phyloP scores from a whole-genome alignment of 345 rosid species.

The Euphorbia peplus region DNA sequence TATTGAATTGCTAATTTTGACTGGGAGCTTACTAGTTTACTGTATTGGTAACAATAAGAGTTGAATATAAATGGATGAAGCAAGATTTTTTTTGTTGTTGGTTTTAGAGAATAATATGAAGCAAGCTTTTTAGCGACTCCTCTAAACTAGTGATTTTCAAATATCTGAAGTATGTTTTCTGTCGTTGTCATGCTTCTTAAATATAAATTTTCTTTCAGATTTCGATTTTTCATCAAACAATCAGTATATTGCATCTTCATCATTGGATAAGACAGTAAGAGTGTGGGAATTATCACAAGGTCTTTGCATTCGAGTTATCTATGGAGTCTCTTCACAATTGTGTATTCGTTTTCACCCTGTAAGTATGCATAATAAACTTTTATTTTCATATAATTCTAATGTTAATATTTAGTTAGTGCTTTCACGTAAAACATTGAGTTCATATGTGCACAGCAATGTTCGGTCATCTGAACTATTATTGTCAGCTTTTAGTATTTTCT shows the following conservation, averaged over 20 bases:
- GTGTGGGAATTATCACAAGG: slow-evolving; percentile 95
- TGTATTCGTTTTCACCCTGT: slow-evolving; percentile 97
- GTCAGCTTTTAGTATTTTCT: not conserved
- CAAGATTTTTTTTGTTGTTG: not conserved
- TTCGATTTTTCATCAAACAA: slow-evolving; percentile 98
- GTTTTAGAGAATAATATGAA: not conserved
- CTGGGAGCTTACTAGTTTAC: not conserved
- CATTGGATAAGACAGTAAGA: slow-evolving; percentile 92
- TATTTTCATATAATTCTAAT: slow-evolving; percentile 8
- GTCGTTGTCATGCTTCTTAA: slow-evolving; percentile 23
- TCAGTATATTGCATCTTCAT: slow-evolving; percentile 90
- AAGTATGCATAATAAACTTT: slow-evolving; percentile 36
- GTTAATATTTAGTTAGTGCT: not conserved
- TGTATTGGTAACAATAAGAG: no score
- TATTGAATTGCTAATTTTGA: not conserved
- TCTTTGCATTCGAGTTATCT: slow-evolving; percentile 88
- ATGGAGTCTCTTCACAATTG: slow-evolving; percentile 78
- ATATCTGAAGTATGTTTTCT: not conserved
- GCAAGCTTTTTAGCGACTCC: not conserved
- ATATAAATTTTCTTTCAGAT: slow-evolving; percentile 48
- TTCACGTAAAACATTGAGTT: not conserved
- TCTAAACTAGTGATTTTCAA: not conserved
- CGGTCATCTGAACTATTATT: not conserved
- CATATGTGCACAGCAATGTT: not conserved
- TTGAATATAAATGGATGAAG: not conserved